Percentiles rank a stretch among this genome's conserved stretches.
These are phyloP conservation scores for Chaetomiaceae sp. DNA, from an alignment of 2,329 filamentous ascomycete genomes.

Conservation along the genomic window DNA sequence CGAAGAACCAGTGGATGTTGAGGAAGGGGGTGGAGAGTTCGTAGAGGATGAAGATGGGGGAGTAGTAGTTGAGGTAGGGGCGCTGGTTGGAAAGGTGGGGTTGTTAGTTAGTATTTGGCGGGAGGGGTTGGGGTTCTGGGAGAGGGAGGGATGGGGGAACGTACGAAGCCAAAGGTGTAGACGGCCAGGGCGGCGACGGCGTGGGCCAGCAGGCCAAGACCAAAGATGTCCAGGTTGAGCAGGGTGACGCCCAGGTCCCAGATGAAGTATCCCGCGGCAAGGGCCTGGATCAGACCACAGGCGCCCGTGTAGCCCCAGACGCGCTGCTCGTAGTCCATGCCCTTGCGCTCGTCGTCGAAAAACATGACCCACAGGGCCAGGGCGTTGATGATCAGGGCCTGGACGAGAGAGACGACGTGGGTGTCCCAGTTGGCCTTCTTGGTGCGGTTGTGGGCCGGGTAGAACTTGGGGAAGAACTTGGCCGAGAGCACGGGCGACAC, in stretches of 20 bases:
- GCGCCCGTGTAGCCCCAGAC: conserved; percentile 75
- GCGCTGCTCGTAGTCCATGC: conserved; percentile 62
- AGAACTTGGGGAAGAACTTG: conserved; percentile 57
- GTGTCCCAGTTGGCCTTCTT: conserved; percentile 79
- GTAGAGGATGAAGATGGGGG: conserved; percentile 76
- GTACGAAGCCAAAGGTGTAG: conserved; percentile 74
- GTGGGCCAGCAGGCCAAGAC: conserved; percentile 71
- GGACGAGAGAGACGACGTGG: conserved; percentile 77
- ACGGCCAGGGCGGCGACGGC: conserved; percentile 69
- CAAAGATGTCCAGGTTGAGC: conserved; percentile 66
- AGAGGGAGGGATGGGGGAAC: conserved; percentile 32
- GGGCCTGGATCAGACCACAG: conserved; percentile 66
- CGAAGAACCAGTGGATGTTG: conserved; percentile 89
- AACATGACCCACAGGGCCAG: conserved; percentile 72
- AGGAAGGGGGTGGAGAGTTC: conserved; percentile 81
- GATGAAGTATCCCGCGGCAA: conserved; percentile 77
- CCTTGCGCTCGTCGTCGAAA: conserved; percentile 60
- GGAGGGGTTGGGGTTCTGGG: no score
- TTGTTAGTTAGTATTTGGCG: no score
- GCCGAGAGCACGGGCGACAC: conserved; percentile 64
- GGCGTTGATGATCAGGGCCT: conserved; percentile 66
- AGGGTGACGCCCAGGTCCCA: conserved; percentile 74
- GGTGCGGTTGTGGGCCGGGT: conserved; percentile 54
- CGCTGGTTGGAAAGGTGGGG: conserved; percentile 50
- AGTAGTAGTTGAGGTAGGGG: conserved; percentile 82